Conservation (phyloP, 108 stramenopile genomes). For the Mayamaea pseudoterrestris region DNA sequence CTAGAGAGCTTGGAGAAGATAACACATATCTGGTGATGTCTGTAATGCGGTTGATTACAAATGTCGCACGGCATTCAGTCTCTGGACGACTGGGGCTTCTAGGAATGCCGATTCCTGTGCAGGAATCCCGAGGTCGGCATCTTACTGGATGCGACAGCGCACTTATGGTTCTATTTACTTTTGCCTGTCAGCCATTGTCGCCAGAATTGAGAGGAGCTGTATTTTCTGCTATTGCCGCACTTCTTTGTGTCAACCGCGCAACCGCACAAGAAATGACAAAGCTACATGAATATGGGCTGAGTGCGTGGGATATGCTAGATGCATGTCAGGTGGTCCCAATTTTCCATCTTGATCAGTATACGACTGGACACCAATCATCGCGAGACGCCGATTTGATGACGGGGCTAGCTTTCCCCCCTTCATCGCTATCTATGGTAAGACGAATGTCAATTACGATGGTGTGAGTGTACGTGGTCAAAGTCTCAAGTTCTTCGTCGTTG, state of each 20-base stretch:
- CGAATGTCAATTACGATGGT: not conserved
- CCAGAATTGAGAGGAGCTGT: slow-evolving; percentile 45
- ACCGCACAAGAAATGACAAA: slow-evolving; percentile 11
- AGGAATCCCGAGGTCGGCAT: slow-evolving; percentile 3
- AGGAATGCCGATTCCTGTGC: slow-evolving; percentile 26
- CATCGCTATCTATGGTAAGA: slow-evolving; percentile 21
- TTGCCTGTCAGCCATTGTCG: slow-evolving; percentile 41
- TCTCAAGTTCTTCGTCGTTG: slow-evolving; percentile 3
- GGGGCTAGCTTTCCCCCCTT: slow-evolving; percentile 26
- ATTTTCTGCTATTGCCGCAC: slow-evolving; percentile 57
- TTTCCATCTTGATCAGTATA: slow-evolving; percentile 39
- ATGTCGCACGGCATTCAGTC: slow-evolving; percentile 25
- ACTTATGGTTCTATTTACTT: slow-evolving; percentile 53
- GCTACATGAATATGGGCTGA: slow-evolving; percentile 18
- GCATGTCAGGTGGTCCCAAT: slow-evolving; percentile 60
- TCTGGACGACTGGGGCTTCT: slow-evolving; percentile 44
- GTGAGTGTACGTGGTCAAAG: not conserved
- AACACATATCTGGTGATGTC: slow-evolving; percentile 26
- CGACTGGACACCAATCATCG: not conserved
- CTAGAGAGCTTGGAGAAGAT: slow-evolving; percentile 43
- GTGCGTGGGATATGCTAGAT: slow-evolving; percentile 70
- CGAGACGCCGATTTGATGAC: not conserved
- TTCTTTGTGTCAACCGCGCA: slow-evolving; percentile 20
- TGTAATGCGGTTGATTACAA: slow-evolving; percentile 30
- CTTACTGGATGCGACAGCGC: slow-evolving; percentile 31